Evolutionary conservation across 2,329 filamentous ascomycete species (phyloP), one percentile per base, ranked within the genome.

Genomic region (Paramyrothecium sp.): DNA sequence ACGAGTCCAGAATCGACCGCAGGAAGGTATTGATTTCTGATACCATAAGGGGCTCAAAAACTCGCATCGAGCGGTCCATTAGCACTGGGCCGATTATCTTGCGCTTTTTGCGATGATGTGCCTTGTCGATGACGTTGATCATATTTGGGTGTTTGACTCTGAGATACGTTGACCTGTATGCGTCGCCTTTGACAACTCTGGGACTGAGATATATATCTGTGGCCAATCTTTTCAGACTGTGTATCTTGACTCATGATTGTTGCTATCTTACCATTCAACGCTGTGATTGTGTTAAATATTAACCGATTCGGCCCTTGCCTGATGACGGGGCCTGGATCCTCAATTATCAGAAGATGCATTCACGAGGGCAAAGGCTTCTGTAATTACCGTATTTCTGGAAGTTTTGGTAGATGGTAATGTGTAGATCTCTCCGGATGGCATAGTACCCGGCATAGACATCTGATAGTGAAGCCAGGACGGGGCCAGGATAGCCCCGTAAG

Each of bases 331-430:
- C 54, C 54, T 56, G 5, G 34, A 16, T 10, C 22, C 3, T 16
- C 12, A 26, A 7, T 3, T 20, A 26, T 22, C 21, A 47, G 54
- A 26, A 11, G 46, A 19, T 16, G 16, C 1, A 46, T 30, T 30
- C 13, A 26, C 30, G 7, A 11, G n/a, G 5, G 38, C 16, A 20
- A n/a, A 13, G 16, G n/a, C 17, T 20, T 47, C 7, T 33, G 30
- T 12, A 12, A n/a, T 23, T 41, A 56, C 54, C 54, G 52, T 53
- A 56, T 56, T 53, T 53, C 49, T 51, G 34, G n/a, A 52, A 56
- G 38, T 56, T 56, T 30, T 56, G 23, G 50, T 56, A 56, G 16
- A 34, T 52, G 2, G 11, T 33, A 20, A 56, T 17, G 26, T 56
- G 50, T 3, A 52, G 21, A 20, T 16, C 33, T 34, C 52, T 52